phyloP scores from a whole-genome alignment of 768 basidiomycete genomes.

The Xerocomus potaroensis region DNA sequence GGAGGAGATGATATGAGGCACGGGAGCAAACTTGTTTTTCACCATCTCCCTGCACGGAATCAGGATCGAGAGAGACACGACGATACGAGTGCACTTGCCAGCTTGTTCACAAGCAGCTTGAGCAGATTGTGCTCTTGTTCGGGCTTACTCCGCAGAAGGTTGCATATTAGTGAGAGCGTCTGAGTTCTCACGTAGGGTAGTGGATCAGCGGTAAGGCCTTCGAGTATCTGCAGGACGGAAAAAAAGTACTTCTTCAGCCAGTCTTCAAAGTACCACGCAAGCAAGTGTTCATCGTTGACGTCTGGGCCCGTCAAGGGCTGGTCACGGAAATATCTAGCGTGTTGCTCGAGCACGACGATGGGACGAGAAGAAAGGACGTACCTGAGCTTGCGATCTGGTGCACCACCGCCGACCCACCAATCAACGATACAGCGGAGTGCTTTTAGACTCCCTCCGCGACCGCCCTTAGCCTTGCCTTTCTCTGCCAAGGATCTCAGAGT shows the following conservation, averaged over 20 bases:
- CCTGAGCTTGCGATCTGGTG: slow-evolving; percentile 82
- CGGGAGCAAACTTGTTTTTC: slow-evolving; percentile 86
- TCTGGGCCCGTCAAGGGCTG: slow-evolving; percentile 66
- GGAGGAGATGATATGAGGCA: slow-evolving; percentile 84
- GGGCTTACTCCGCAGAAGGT: slow-evolving; percentile 81
- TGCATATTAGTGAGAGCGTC: slow-evolving; percentile 69
- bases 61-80: not conserved
- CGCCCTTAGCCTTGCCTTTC: slow-evolving; percentile 75
- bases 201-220: slow-evolving; percentile 81
- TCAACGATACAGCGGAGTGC: slow-evolving; percentile 89
- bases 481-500: slow-evolving; percentile 73
- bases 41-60: slow-evolving; percentile 66
- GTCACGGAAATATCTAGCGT: slow-evolving; percentile 80
- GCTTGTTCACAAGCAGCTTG: slow-evolving; percentile 88
- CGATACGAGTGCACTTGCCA: slow-evolving; percentile 46
- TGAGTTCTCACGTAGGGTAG: slow-evolving; percentile 87
- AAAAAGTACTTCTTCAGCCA: slow-evolving; percentile 99
- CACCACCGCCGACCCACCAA: slow-evolving; percentile 98
- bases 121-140: slow-evolving; percentile 98
- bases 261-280: slow-evolving; percentile 92
- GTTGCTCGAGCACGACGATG: not conserved
- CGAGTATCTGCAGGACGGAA: slow-evolving; percentile 82
- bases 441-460: slow-evolving; percentile 89
- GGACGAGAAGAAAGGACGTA: slow-evolving; percentile 34
- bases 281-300: slow-evolving; percentile 65